Percentiles rank a stretch among this genome's conserved stretches.
phyloP scores from a whole-genome alignment of 805 yeast species.

The Tetrapisispora nanseiensis region DNA sequence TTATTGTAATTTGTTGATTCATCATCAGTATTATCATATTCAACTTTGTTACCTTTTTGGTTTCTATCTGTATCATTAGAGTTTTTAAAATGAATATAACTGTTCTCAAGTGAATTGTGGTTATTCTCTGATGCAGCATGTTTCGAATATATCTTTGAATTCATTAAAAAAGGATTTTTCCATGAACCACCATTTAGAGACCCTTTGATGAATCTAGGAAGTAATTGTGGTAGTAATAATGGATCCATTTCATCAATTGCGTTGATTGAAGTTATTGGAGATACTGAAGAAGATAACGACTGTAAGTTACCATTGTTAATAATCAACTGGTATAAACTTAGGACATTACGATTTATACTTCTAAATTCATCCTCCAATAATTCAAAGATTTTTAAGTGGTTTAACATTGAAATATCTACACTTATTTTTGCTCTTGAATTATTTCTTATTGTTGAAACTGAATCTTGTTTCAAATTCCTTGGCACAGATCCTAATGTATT shows the following conservation, averaged over 20 bases:
- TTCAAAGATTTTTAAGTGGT: background rate
- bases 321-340: constrained; percentile 19
- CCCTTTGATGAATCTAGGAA: constrained; percentile 58
- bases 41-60: background rate
- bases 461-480: background rate
- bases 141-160: background rate
- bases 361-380: constrained; percentile 15
- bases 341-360: constrained; percentile 25
- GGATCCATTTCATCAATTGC: background rate
- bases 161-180: constrained; percentile 47
- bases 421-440: background rate
- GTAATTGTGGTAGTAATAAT: constrained; percentile 45
- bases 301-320: constrained; percentile 1
- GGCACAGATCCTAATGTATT: background rate
- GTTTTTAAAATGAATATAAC: background rate
- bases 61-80: background rate
- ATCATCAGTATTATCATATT: background rate
- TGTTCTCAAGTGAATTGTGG: background rate
- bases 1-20: background rate
- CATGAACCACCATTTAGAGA: constrained; percentile 71
- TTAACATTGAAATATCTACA: background rate
- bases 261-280: background rate
- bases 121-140: background rate
- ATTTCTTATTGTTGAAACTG: background rate
- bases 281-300: background rate